phyloP scores from a whole-genome alignment of 305 asterid genomes.

The Striga hermonthica region DNA sequence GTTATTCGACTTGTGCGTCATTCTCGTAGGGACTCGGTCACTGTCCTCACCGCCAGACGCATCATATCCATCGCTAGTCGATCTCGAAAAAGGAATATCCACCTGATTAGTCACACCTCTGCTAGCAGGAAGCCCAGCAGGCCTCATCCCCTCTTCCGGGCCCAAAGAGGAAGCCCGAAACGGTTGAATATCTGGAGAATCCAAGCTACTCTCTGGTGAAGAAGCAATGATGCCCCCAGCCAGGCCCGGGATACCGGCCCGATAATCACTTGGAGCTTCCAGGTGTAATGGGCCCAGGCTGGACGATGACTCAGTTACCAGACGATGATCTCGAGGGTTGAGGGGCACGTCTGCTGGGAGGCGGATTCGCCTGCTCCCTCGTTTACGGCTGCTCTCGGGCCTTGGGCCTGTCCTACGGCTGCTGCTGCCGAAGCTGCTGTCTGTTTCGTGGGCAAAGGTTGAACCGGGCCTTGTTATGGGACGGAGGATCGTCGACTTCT shows the following conservation, averaged over 20 bases:
- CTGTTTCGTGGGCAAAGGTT: slow-evolving; percentile 50
- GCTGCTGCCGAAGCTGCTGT: slow-evolving; percentile 70
- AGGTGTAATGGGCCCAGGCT: slow-evolving; percentile 68
- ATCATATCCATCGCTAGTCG: slow-evolving; percentile 94
- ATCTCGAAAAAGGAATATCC: slow-evolving; percentile 71
- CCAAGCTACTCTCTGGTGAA: slow-evolving; percentile 91
- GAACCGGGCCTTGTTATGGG: slow-evolving; percentile 60
- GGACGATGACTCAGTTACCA: slow-evolving; percentile 46
- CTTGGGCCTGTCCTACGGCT: slow-evolving; percentile 47
- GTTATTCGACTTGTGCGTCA: slow-evolving; percentile 50
- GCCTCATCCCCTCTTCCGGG: slow-evolving; percentile 52
- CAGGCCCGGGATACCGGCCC: slow-evolving; percentile 35
- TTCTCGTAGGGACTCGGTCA: slow-evolving; percentile 69
- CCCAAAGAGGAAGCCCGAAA: slow-evolving; percentile 61
- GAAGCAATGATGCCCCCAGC: slow-evolving; percentile 56
- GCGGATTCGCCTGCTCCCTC: slow-evolving; percentile 74
- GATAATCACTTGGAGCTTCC: slow-evolving; percentile 60
- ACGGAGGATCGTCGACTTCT: slow-evolving; percentile 76
- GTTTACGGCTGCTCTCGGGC: slow-evolving; percentile 57
- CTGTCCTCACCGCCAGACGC: slow-evolving; percentile 99
- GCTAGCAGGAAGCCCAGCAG: slow-evolving; percentile 47
- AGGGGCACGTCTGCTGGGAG: slow-evolving; percentile 67
- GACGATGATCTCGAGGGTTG: slow-evolving; percentile 29
- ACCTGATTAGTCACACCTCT: slow-evolving; percentile 36
- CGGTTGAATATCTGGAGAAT: slow-evolving; percentile 76